Evolutionary conservation across 2,329 filamentous ascomycete species (phyloP), one percentile per base, ranked within the genome.

Genomic region (Dactylonectria estremocensis): DNA sequence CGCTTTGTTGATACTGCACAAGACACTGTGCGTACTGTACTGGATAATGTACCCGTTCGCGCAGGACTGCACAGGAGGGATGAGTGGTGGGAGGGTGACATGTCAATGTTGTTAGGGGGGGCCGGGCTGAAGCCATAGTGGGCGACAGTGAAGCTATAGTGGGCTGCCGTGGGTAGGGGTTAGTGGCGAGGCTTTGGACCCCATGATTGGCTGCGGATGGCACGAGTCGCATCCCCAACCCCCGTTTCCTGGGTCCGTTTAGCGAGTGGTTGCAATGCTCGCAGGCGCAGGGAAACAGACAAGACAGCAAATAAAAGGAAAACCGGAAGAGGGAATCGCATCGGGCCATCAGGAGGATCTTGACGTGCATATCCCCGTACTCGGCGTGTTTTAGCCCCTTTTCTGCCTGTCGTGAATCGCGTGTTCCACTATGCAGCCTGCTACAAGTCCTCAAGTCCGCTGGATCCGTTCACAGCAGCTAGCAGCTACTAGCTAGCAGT

Each of bases 151-250:
- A 28, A 28, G 24, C 16, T 43, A 14, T 14, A 43, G 14, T 43
- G 40, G 40, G 40, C 40, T 43, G 40, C 60, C 22, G 46, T 37
- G 59, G 59, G 52, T 62, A 37, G 50, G 50, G 31, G 40, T 61
- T 55, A 35, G 24, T 50, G 31, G 22, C 49, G 52, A 37, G 31
- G 16, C 33, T 40, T 50, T 18, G 40, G 20, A 18, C 16, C 22
- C 20, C 40, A 7, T 63, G 60, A 63, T 63, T 63, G 60, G 60
- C 52, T 16, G 20, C 52, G 60, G 60, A 31, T 56, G 60, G 52
- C 52, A 56, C 52, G 33, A 56, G 60, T 40, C 52, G 52, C 60
- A 50, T 50, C 60, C 43, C 60, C 52, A 55, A 28, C 28, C 60
- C 60, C 60, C 43, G 52, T 33, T 45, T 63, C 40, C 28, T 56